Evolutionary conservation across 371 early-diverging fungal genomes (phyloP).

Genomic region (Mortierella sp.): DNA sequence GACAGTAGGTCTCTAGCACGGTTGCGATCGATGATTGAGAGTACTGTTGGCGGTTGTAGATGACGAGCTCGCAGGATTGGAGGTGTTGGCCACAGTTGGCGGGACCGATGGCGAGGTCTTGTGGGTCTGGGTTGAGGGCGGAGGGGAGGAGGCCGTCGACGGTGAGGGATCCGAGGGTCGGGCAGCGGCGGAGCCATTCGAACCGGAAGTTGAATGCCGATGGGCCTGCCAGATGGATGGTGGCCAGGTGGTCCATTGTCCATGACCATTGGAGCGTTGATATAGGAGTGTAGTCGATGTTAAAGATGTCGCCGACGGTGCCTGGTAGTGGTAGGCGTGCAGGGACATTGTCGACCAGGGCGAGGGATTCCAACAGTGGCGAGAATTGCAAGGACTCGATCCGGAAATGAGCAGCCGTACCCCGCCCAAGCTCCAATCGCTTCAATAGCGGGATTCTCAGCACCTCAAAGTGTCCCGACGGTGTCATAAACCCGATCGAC

Average conservation of each 20-base stretch:
- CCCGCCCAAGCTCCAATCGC: not conserved
- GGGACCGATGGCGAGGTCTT: not conserved
- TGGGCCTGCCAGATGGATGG: conserved; percentile 14
- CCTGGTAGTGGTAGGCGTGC: not conserved
- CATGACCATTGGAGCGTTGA: conserved; percentile 12
- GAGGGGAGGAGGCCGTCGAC: conserved; percentile 11
- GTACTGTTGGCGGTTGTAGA: not conserved
- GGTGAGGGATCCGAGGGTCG: not conserved
- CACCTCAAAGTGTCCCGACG: not conserved
- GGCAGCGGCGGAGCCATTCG: conserved; percentile 20
- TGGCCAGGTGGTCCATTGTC: conserved; percentile 11
- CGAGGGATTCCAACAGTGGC: conserved; percentile 15
- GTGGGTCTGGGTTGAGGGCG: not conserved
- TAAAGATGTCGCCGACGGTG: not conserved
- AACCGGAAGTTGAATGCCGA: conserved; percentile 16
- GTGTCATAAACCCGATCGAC: not conserved
- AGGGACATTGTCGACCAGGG: not conserved
- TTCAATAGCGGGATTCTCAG: conserved; percentile 12
- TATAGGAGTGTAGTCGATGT: not conserved
- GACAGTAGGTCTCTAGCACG: conserved; percentile 17
- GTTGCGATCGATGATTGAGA: not conserved
- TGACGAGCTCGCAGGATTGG: not conserved
- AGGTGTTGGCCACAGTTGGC: not conserved
- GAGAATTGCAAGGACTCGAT: conserved; percentile 10
- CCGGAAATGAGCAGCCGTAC: not conserved